phyloP scores from a whole-genome alignment of 495 filamentous ascomycete genomes.

The Lasiosphaeriaceae sp. region DNA sequence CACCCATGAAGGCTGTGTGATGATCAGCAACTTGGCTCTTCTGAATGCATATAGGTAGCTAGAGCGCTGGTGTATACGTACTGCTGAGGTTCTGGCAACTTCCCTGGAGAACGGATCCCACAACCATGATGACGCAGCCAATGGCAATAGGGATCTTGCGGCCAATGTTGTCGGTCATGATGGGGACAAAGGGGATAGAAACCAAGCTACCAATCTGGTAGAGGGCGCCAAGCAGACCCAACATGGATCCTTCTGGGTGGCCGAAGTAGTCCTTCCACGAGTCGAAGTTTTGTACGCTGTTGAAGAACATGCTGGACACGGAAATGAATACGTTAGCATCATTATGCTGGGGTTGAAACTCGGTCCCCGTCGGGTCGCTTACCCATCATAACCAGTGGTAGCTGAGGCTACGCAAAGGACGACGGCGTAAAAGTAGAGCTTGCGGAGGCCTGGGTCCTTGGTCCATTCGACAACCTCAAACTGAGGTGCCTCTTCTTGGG shows the following conservation, averaged over 20 bases:
- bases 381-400: slow-evolving; percentile 66
- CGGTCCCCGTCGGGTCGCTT: not conserved
- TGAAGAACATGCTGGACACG: slow-evolving; percentile 49
- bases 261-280: slow-evolving; percentile 48
- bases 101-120: slow-evolving; percentile 56
- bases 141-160: slow-evolving; percentile 58
- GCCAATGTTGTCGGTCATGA: slow-evolving; percentile 58
- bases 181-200: slow-evolving; percentile 63
- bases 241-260: slow-evolving; percentile 47
- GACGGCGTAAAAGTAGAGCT: slow-evolving; percentile 56
- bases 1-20: slow-evolving; percentile 32
- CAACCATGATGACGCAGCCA: slow-evolving; percentile 61
- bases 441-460: slow-evolving; percentile 56
- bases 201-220: slow-evolving; percentile 64
- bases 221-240: slow-evolving; percentile 64
- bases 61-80: slow-evolving; percentile 4
- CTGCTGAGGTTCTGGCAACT: slow-evolving; percentile 42
- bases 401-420: slow-evolving; percentile 60
- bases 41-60: not conserved
- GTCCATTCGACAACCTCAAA: slow-evolving; percentile 59
- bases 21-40: not conserved
- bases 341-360: not conserved
- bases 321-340: slow-evolving; percentile 12
- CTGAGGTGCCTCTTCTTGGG: slow-evolving; percentile 52
- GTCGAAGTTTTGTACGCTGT: slow-evolving; percentile 50